phyloP scores from a whole-genome alignment of 202 grass and related monocot species.

The Panicum hallii region DNA sequence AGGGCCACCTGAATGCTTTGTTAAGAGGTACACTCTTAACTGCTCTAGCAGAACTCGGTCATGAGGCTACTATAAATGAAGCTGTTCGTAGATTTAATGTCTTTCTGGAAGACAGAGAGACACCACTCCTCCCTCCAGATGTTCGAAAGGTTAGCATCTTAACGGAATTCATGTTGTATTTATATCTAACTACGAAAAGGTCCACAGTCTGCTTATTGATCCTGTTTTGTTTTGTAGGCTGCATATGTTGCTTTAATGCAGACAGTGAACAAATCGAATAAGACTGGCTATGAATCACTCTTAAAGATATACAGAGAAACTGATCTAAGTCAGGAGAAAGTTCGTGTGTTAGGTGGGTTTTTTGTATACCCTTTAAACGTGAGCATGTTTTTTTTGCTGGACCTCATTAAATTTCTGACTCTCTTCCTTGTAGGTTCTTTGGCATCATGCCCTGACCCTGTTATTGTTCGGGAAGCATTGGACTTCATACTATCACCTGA shows the following conservation, averaged over 20 bases:
- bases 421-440: conserved; percentile 64
- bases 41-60: conserved; percentile 73
- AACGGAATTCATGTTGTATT: conserved; percentile 19
- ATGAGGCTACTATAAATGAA: conserved; percentile 77
- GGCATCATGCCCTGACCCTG: conserved; percentile 72
- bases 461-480: conserved; percentile 77
- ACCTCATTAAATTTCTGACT: conserved; percentile 2
- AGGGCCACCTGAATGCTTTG: conserved; percentile 74
- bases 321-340: conserved; percentile 98
- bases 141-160: conserved; percentile 68
- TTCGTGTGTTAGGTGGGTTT: conserved; percentile 72
- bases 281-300: conserved; percentile 82
- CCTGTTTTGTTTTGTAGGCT: conserved; percentile 61
- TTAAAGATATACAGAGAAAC: conserved; percentile 84
- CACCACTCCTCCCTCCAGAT: conserved; percentile 80
- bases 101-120: conserved; percentile 83
- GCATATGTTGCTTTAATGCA: conserved; percentile 90
- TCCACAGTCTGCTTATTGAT: conserved; percentile 29
- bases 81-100: conserved; percentile 69
- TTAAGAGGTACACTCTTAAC: conserved; percentile 84
- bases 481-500: conserved; percentile 73
- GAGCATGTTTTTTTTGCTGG: not conserved
- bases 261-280: conserved; percentile 73
- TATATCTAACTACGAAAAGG: conserved; percentile 19
- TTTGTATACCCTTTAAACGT: not conserved